phyloP scores from a whole-genome alignment of 805 yeast genomes.

The Maudiozyma turicensis region DNA sequence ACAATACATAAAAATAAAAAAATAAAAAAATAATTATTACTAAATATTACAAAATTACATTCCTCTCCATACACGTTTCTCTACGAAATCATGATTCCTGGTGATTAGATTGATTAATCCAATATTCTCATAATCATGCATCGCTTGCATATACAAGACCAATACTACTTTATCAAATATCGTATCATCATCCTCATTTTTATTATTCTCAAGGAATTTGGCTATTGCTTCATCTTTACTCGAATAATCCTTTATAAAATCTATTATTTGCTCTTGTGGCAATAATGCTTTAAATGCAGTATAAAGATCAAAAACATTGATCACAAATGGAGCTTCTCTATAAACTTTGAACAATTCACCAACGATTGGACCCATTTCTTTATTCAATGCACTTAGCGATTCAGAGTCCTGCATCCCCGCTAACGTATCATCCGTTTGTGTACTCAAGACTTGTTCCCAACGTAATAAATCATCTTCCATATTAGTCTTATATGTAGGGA shows the following conservation, averaged over 20 bases:
- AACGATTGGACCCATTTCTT: conserved; percentile 41
- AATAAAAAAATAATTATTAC: not conserved
- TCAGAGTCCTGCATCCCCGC: not conserved
- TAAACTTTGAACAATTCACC: conserved; percentile 55
- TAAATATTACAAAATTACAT: conserved; percentile 4
- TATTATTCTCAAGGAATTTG: conserved; percentile 18
- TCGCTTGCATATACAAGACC: conserved; percentile 66
- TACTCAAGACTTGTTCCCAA: conserved; percentile 23
- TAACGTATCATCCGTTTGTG: conserved; percentile 1
- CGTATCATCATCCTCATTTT: conserved; percentile 16
- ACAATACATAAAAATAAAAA: not conserved
- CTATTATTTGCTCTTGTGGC: conserved; percentile 23
- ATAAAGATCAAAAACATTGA: conserved; percentile 62
- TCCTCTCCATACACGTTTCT: conserved; percentile 30
- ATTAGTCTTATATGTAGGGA: conserved; percentile 24
- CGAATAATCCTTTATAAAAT: conserved; percentile 19
- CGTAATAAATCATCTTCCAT: conserved; percentile 25
- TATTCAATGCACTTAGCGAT: conserved; percentile 23
- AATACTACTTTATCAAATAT: conserved; percentile 55
- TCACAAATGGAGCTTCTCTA: conserved; percentile 65
- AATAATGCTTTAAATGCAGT: conserved; percentile 48
- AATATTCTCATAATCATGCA: conserved; percentile 57
- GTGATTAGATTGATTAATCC: conserved; percentile 60
- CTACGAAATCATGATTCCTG: conserved; percentile 21
- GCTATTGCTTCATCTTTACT: conserved; percentile 20